Base-by-base conservation (phyloP, 1,139 yeast genomes). In the Yamadazyma blattariae region DNA sequence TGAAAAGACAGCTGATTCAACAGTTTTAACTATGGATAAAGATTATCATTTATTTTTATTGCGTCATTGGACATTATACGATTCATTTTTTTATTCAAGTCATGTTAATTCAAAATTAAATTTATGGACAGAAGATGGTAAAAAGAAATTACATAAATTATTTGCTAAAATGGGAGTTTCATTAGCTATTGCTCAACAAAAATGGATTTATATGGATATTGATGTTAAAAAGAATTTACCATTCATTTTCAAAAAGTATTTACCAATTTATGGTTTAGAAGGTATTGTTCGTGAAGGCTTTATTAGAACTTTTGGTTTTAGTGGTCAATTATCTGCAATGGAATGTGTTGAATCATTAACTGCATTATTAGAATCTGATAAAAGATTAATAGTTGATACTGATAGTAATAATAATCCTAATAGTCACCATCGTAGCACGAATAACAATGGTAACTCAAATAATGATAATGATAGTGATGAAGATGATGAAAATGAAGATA, bases 111-210 rank as follows among this genome's bases (percentile, higher is more conserved):
- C 97, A 16, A 87, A 89, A 54, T 67, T 92, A 40, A 81, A 82
- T 40, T 64, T 92, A 29, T 94, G 96, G 92, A 84, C 94, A 16
- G 96, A 87, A 51, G 94, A 86, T 39, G 98, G 98, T 4, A 77
- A 82, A 48, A 88, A 87, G 55, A 76, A 82, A 47, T 65, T 94
- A 33, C 95, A 90, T 55, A 89, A 89, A 50, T 71, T 94, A 74
- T 85, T 94, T 63, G 98, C 98, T 2, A 79, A 85, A 48, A 92
- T 94, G 97, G 98, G 98, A 7, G 84, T 94, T 5, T 83, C 97
- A 0, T 64, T 94, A 33, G 85, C 81, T 3, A 83, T 85, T 17
- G 95, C 97, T 1, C 85, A 83, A 50, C 97, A 94, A 58, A 81
- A 82, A 43, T 94, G 97, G 97, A 71, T 84, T 23, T 95, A 92